Evolutionary conservation across 2,329 filamentous ascomycete species (phyloP), one percentile per base, ranked within the genome.

Genomic region (Amylocarpus encephaloides): DNA sequence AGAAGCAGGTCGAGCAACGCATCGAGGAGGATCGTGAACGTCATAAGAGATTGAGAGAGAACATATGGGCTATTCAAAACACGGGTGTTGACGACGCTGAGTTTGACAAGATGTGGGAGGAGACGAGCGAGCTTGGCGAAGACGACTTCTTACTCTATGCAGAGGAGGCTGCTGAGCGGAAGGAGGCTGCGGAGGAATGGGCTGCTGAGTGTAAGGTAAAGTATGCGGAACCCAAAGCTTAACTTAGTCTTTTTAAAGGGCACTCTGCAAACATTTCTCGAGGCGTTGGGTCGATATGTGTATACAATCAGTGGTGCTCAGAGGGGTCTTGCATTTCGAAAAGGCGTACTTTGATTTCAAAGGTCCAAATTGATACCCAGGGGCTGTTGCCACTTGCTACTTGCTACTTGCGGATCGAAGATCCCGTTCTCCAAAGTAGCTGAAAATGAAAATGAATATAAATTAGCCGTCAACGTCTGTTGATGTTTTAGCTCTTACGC

Each of bases 11-110:
- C 47, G 91, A 97, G 70, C 91, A 97, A 72, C 78, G 93, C 36
- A 95, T 98, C 56, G 94, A 98, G 62, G 94, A 98, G 70, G 93
- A 98, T 68, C 77, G 93, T 3, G 93, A 98, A 68, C 76, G 93
- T 39, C 94, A 98, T 68, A 98, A 98, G 74, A 75, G 92, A 39
- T 73, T 92, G 62, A 75, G 93, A 18, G 93, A 98, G 71, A 90
- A 84, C 61, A 94, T 95, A 55, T 98, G 94, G 93, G 88, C 90
- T 0, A 83, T 95, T 2, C 80, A 80, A 29, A 76, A 78, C 7
- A 77, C 80, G 30, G 72, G 79, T 22, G 79, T 83, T 6, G 55
- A 55, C 15, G 62, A 64, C 45, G 57, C 45, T 33, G 92, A 97
- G 69, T 84, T 89, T 70, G 79, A 84, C 56, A 87, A 82, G 69